Evolutionary conservation across 2,329 filamentous ascomycete genomes (phyloP).

Genomic region (Xylaria sp.): DNA sequence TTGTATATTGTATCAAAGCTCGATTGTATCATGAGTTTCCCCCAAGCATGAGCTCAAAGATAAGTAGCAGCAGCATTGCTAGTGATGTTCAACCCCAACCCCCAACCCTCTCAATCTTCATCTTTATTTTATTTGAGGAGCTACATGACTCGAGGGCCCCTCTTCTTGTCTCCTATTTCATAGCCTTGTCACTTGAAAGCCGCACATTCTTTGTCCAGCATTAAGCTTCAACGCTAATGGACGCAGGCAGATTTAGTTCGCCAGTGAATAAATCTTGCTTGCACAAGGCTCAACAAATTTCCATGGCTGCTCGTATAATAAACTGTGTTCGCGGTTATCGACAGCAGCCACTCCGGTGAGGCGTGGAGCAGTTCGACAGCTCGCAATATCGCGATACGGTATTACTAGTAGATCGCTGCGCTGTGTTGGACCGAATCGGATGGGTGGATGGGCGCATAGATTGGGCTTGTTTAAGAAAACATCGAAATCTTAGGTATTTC

Average conservation of each 20-base stretch:
- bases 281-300: not conserved
- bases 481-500: slow-evolving; percentile 45
- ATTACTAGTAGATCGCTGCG: not conserved
- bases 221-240: not conserved
- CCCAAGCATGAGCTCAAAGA: not conserved
- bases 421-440: not conserved
- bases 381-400: not conserved
- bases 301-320: not conserved
- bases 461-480: not conserved
- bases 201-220: not conserved
- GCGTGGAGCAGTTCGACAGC: not conserved
- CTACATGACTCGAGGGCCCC: slow-evolving; percentile 6
- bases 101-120: no score
- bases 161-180: not conserved
- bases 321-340: not conserved
- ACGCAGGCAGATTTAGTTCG: not conserved
- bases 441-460: not conserved
- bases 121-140: not conserved
- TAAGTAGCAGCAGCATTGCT: not conserved
- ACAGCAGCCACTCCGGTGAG: not conserved
- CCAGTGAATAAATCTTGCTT: not conserved
- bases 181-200: not conserved
- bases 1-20: not conserved
- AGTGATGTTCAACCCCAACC: slow-evolving; percentile 5
- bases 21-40: not conserved